phyloP scores from a whole-genome alignment of 805 yeast genomes.

The Starmerella powellii region DNA sequence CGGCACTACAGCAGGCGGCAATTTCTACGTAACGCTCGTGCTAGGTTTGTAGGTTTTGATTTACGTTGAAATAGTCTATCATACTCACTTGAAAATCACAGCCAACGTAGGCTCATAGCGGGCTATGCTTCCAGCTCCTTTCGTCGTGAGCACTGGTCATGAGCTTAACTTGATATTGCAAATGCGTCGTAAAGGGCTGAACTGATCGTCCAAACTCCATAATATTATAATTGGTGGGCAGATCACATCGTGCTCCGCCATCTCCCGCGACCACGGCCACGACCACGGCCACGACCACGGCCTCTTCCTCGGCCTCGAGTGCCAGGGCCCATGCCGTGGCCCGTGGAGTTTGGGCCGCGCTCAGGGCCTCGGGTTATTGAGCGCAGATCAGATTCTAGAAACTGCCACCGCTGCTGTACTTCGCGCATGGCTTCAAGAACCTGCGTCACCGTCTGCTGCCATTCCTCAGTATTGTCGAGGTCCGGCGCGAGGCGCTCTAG shows the following conservation, averaged over 20 bases:
- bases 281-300: conserved; percentile 20
- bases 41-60: too few relatives aligned
- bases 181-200: too few relatives aligned
- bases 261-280: conserved; percentile 19
- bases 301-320: conserved; percentile 14
- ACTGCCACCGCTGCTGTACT: conserved; percentile 17
- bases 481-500: conserved; percentile 14
- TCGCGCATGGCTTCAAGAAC: conserved; percentile 16
- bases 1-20: too few relatives aligned
- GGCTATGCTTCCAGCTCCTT: too few relatives aligned
- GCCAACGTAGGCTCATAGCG: too few relatives aligned
- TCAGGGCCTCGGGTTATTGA: conserved; percentile 9
- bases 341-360: not conserved
- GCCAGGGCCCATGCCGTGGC: not conserved
- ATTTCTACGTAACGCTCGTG: too few relatives aligned
- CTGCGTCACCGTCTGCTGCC: conserved; percentile 11
- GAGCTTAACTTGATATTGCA: too few relatives aligned
- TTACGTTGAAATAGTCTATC: too few relatives aligned
- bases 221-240: not conserved
- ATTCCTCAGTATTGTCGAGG: conserved; percentile 13
- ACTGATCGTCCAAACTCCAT: not conserved
- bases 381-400: conserved; percentile 13
- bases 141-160: too few relatives aligned
- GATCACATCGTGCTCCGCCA: not conserved
- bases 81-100: too few relatives aligned